Base-by-base conservation (phyloP, 2,329 filamentous ascomycete genomes). In the Hypocrella siamensis region DNA sequence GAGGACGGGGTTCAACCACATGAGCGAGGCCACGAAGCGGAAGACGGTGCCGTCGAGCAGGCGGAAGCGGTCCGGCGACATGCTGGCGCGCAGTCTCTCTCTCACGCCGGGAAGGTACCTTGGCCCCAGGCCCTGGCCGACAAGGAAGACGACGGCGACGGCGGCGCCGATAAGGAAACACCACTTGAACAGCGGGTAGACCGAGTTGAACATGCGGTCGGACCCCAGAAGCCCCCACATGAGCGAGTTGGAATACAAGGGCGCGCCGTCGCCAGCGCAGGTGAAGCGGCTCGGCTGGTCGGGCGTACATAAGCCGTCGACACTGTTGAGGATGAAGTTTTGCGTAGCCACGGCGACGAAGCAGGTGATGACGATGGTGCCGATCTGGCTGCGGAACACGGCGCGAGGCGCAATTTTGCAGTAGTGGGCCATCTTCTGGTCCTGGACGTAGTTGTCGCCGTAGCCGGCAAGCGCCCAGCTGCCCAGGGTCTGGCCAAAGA, bases 171-270 rank as follows among this genome's bases (percentile, higher is more conserved):
- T 55, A 16, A 59, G 48, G 45, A 61, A 61, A 35, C 58, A 61
- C 55, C 37, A 40, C 39, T 39, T 40, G 35, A 61, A 48, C 17
- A 60, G 41, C 4, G 57, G 57, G 35, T 61, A 61, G 22, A 60
- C 40, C 4, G 47, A 44, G 33, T 53, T 51, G 41, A 62, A 62
- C 51, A 61, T 50, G 11, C 63, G 53, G 2, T 50, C 48, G 0
- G 65, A 66, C 2, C 66, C 65, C 12, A 69, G 57, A n/a, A 58
- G 53, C 28, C 60, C 66, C 63, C 63, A 67, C 34, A 67, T 40
- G 35, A 40, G 39, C 12, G 39, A 40, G 33, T 32, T 39, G 31
- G 37, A 29, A 3, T 57, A 64, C 39, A 58, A 63, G 4, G 61
- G 55, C n/a, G 58, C 60, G n/a, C 58, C 53, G 6, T 60, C 61